Percentiles rank a stretch among this genome's conserved stretches.
Evolutionary conservation across 768 basidiomycete genomes (phyloP).

Genomic region (Tricholoma hemisulphureum): DNA sequence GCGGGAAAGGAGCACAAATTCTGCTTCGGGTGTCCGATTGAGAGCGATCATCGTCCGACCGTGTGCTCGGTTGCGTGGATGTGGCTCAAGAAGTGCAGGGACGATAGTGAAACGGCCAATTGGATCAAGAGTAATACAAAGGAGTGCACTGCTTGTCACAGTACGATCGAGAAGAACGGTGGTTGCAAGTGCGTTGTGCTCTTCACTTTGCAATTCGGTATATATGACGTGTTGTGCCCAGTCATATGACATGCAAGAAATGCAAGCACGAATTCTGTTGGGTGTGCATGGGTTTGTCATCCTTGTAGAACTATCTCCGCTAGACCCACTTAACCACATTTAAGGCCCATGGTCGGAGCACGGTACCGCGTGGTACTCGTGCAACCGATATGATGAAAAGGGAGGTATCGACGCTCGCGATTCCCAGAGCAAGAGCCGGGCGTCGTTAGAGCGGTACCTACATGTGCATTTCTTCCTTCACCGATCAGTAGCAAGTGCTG

Average conservation of each 20-base stretch:
- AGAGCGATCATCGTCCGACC: slow-evolving; percentile 88
- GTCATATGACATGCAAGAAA: slow-evolving; percentile 99
- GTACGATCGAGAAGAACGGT: slow-evolving; percentile 99
- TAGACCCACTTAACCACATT: slow-evolving; percentile 20
- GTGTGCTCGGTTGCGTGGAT: slow-evolving; percentile 84
- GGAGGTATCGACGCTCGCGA: slow-evolving; percentile 85
- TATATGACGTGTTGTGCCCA: slow-evolving; percentile 27
- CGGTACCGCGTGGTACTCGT: slow-evolving; percentile 96
- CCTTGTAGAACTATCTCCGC: slow-evolving; percentile 11
- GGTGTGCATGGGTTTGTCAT: slow-evolving; percentile 91
- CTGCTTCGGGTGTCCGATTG: slow-evolving; percentile 92
- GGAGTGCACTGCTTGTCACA: slow-evolving; percentile 93
- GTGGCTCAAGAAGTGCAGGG: slow-evolving; percentile 97
- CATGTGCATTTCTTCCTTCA: slow-evolving; percentile 59
- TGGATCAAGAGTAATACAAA: slow-evolving; percentile 99
- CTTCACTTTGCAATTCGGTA: slow-evolving; percentile 4
- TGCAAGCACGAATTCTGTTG: slow-evolving; percentile 99
- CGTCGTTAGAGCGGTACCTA: slow-evolving; percentile 91
- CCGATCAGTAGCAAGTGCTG: not conserved
- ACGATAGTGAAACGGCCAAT: slow-evolving; percentile 98
- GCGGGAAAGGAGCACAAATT: slow-evolving; percentile 67
- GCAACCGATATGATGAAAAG: slow-evolving; percentile 96
- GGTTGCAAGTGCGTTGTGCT: slow-evolving; percentile 89
- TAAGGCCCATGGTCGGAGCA: slow-evolving; percentile 95
- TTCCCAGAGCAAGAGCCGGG: slow-evolving; percentile 85